Percentiles rank a stretch among this genome's conserved stretches.
Conservation (phyloP, 1,284 basidiomycete genomes). For the Anthracocystis panici-leucophaei region DNA sequence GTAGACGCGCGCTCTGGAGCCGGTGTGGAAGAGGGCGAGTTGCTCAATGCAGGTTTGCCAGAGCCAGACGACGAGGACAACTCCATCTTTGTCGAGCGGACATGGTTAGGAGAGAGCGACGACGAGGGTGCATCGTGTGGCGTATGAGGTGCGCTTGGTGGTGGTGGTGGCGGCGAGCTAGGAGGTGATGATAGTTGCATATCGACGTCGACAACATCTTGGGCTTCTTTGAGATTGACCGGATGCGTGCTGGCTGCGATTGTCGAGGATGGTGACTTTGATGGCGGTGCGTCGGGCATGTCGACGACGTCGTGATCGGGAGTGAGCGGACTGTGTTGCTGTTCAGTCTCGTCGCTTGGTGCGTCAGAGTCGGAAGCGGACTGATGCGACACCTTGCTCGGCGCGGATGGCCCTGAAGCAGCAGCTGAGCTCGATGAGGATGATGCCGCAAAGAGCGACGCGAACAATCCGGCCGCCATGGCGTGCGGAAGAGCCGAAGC, state of each 20-base stretch:
- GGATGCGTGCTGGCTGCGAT: neutral
- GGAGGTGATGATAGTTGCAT: conserved; percentile 41
- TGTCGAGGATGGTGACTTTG: neutral
- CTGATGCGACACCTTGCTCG: too few relatives aligned
- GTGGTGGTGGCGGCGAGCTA: conserved; percentile 30
- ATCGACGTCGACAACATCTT: conserved; percentile 30
- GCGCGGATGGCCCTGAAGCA: neutral
- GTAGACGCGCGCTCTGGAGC: neutral
- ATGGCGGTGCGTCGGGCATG: conserved; percentile 8
- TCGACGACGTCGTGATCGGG: conserved; percentile 5
- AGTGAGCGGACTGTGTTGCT: conserved; percentile 5
- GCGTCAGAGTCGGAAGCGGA: neutral
- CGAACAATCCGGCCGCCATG: conserved; percentile 37
- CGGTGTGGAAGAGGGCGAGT: conserved; percentile 10
- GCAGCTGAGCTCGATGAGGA: conserved; percentile 3
- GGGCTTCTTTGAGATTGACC: conserved; percentile 15
- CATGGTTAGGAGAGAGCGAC: neutral
- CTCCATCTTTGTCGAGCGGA: conserved; percentile 9
- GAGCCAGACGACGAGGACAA: conserved; percentile 20
- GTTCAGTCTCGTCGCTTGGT: conserved; percentile 12
- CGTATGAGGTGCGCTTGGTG: conserved; percentile 11
- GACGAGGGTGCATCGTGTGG: neutral
- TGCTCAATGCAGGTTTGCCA: neutral
- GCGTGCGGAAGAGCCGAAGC: conserved; percentile 6
- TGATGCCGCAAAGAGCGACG: conserved; percentile 33